Evolutionary conservation across 2,329 filamentous ascomycete species (phyloP), one percentile per base, ranked within the genome.

Genomic region (Claviceps lovelessii): DNA sequence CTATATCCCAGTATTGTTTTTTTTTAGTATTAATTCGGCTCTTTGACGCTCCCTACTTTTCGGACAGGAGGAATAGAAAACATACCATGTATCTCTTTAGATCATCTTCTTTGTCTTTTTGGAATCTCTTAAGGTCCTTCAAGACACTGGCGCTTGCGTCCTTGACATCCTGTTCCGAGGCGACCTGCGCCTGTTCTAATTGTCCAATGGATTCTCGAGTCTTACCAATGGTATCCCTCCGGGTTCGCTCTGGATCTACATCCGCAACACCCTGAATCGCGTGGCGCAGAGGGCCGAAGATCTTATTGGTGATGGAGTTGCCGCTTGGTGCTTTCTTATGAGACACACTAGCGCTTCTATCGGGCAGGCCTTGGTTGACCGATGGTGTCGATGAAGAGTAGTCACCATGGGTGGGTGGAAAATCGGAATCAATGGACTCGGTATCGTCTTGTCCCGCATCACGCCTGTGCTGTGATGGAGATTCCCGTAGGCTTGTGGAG

Each of bases 251-350:
- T 0, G 93, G 93, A 65, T 98, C 93, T 46, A 94, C 88, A 67
- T 98, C 93, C 1, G 93, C 91, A 63, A 97, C 91, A 4, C 93
- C 93, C 65, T 97, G 89, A 39, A 97, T 89, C 0, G 93, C 93
- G 70, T 98, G 91, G 54, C 88, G 94, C 58, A 98, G 85, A 11
- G 90, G 87, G 0, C 91, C 93, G 68, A 98, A 97, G 53, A 98
- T 89, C 72, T 91, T 95, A 65, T 83, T 84, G 1, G 90, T 90
- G 58, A 97, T 90, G 59, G 93, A 95, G 62, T 86, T 89, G n/a
- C 88, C 84, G 64, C 88, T 94, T 2, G 85, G 77, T 46, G 81
- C 84, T 71, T 95, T 95, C 68, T 84, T 86, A 70, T 95, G 90
- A 17, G 68, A 64, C 42, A 64, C 61, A 63, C 71, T 70, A 61